These are phyloP conservation scores for Sergeia podlipaevii DNA, from an alignment of 208 protist genomes.

Conservation along the genomic window DNA sequence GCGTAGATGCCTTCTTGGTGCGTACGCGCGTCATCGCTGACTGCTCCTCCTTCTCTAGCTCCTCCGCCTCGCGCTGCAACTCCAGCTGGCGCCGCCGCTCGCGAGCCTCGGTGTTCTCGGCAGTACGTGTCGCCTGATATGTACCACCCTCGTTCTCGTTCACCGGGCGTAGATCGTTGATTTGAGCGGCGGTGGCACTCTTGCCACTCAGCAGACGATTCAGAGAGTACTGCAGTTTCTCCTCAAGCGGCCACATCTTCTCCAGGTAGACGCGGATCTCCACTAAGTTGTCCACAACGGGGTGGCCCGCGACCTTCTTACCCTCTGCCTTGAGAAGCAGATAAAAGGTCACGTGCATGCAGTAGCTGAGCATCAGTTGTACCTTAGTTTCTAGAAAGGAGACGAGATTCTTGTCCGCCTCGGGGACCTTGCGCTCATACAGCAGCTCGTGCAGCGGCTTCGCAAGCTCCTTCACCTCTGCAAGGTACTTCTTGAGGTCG, in stretches of 20 bases:
- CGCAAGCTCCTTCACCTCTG: conserved; percentile 81
- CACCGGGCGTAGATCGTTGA: conserved; percentile 69
- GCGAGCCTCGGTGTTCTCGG: conserved; percentile 43
- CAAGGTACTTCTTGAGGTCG: conserved; percentile 81
- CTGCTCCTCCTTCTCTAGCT: conserved; percentile 82
- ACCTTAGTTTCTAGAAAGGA: conserved; percentile 90
- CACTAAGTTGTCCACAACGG: conserved; percentile 93
- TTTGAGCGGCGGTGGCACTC: conserved; percentile 48
- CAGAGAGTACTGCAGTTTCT: conserved; percentile 95
- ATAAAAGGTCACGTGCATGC: conserved; percentile 95
- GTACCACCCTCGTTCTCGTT: conserved; percentile 32
- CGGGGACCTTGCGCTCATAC: conserved; percentile 67
- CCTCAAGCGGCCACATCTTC: conserved; percentile 94
- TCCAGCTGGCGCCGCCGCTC: conserved; percentile 64
- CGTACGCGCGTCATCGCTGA: conserved; percentile 80
- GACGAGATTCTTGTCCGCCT: conserved; percentile 73
- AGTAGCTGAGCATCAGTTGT: conserved; percentile 95
- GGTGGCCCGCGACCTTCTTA: conserved; percentile 89
- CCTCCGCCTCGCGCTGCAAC: conserved; percentile 61
- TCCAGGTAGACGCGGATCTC: conserved; percentile 93
- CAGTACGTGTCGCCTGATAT: conserved; percentile 24
- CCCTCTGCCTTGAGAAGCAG: conserved; percentile 92
- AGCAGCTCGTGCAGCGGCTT: conserved; percentile 83
- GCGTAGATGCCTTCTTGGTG: conserved; percentile 59
- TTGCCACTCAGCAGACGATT: conserved; percentile 92